Conservation (phyloP, 1,139 yeast species). For the Nakaseomyces bracarensis region DNA sequence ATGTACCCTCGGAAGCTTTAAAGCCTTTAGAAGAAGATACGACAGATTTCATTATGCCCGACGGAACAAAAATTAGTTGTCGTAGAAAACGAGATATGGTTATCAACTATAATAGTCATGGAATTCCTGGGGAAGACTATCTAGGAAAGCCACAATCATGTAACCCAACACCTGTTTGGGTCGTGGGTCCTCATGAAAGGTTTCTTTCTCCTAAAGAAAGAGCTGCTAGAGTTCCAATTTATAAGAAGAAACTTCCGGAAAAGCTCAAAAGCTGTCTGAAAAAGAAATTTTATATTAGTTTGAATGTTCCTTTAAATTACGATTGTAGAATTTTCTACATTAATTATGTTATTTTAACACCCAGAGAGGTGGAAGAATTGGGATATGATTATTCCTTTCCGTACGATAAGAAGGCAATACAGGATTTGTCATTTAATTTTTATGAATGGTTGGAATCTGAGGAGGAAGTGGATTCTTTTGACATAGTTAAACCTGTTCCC, state of each 20-base stretch:
- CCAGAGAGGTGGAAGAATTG: not conserved
- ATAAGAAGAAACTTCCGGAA: slow-evolving; percentile 2
- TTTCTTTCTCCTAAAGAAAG: not conserved
- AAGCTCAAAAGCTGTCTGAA: not conserved
- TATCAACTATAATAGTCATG: not conserved
- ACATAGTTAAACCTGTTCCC: not conserved
- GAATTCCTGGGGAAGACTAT: not conserved
- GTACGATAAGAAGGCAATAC: not conserved
- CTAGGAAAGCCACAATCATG: not conserved
- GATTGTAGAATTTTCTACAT: not conserved
- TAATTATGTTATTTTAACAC: not conserved
- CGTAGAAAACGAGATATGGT: not conserved
- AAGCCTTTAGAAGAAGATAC: not conserved
- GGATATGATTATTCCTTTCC: not conserved
- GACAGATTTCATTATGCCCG: not conserved
- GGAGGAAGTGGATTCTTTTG: not conserved
- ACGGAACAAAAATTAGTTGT: not conserved
- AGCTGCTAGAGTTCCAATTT: not conserved
- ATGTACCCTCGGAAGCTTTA: too few species aligned
- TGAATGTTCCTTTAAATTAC: not conserved
- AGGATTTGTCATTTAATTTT: not conserved
- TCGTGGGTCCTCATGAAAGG: slow-evolving; percentile 1
- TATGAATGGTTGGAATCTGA: not conserved
- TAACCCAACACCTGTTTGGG: slow-evolving; percentile 3
- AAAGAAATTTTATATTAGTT: not conserved